Evolutionary conservation across 768 basidiomycete genomes (phyloP), one percentile per base, ranked within the genome.

Genomic region (Naganishia vaughanmartiniae): DNA sequence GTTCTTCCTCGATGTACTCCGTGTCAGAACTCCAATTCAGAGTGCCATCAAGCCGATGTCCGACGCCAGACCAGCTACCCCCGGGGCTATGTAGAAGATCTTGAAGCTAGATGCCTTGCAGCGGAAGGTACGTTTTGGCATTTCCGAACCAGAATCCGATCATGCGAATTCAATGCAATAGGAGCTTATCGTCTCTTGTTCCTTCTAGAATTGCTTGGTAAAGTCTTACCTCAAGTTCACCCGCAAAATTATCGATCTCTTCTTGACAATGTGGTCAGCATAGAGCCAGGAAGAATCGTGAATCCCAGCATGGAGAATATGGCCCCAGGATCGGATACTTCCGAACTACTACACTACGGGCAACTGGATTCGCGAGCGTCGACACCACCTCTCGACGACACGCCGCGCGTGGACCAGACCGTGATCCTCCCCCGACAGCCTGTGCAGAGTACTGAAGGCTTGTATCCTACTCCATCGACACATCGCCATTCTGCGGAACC

Each of bases 1-100:
- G 24, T 34, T 42, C 54, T 69, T 12, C 67, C 54, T 5, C 54
- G 54, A 14, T 69, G 67, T 21, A 57, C 67, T 19, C 54, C 54
- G 42, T 69, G 67, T 55, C 54, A 54, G 28, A 55, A 53, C 24
- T 54, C 54, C 26, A 34, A 69, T 19, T 56, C 67, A 9, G 67
- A 69, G 30, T 69, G 67, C 36, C 33, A 69, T 12, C 67, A 69
- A 34, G 67, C 67, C n/a, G 67, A 69, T 55, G 67, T 69, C 14
- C 54, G 39, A 0, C 67, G 67, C 17, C 67, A 69, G 33, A 69
- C 67, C 10, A 69, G 67, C 33, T 69, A 69, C 31, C 54, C 55
- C 10, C 31, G 67, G n/a, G 67, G 67, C 4, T 57, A 69, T 39
- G 67, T 69, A 36, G 67, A 69, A 39, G 53, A 69, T 42, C 67